phyloP scores from a whole-genome alignment of 306 rosid genomes.

The Herpetospermum pedunculosum region DNA sequence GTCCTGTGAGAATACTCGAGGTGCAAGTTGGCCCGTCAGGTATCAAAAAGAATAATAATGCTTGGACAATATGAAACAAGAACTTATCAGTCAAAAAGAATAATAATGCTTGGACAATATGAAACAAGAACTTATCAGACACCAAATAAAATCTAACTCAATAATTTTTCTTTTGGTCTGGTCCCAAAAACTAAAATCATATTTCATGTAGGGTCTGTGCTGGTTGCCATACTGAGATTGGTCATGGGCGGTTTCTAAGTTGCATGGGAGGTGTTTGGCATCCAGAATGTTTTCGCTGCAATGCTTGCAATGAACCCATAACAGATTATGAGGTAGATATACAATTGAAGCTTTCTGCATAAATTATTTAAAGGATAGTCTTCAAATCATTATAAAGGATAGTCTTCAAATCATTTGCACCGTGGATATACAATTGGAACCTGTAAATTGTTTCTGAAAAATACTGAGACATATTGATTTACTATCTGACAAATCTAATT shows the following conservation, averaged over 20 bases:
- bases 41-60: too few species aligned
- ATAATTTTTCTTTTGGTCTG: not conserved
- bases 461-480: not conserved
- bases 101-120: not conserved
- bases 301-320: conserved; percentile 67
- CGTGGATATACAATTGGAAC: not conserved
- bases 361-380: not conserved
- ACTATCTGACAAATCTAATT: not conserved
- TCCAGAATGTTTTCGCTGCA: conserved; percentile 84
- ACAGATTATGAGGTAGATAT: conserved; percentile 69
- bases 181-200: conserved; percentile 2
- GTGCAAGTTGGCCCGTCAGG: too few species aligned
- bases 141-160: not conserved
- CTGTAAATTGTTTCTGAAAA: not conserved
- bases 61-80: not conserved
- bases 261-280: conserved; percentile 81
- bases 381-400: not conserved
- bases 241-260: conserved; percentile 62
- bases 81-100: not conserved
- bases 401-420: not conserved
- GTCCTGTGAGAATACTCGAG: too few species aligned
- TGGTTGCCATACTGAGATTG: conserved; percentile 77
- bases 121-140: not conserved
- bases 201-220: conserved; percentile 61
- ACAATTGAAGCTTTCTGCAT: conserved; percentile 3